Conservation (phyloP, 441 rosid genomes). For the Gossypium davidsonii region DNA sequence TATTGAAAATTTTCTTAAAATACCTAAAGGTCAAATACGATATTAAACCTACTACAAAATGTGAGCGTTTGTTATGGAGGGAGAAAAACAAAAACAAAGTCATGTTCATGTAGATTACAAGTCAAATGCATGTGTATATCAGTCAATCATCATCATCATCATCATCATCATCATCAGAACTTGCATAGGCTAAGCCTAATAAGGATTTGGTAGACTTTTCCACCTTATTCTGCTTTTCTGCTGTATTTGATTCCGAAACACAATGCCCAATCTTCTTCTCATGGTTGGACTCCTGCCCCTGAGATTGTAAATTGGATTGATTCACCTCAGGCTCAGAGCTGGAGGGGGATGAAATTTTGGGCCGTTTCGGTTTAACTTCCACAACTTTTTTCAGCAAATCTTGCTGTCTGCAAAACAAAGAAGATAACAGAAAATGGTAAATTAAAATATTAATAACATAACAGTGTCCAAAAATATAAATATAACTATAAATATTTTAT, state of each 20-base stretch:
- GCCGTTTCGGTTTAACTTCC: constrained; percentile 75
- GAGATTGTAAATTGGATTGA: constrained; percentile 21
- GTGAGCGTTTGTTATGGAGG: neutral
- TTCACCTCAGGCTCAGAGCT: constrained; percentile 13
- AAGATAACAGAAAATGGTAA: neutral
- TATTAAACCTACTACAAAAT: constrained; percentile 1
- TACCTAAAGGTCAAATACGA: neutral
- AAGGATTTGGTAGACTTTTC: constrained; percentile 52
- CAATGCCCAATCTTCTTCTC: constrained; percentile 26
- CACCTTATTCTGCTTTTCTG: constrained; percentile 18
- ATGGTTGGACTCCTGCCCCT: constrained; percentile 21
- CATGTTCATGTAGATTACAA: neutral
- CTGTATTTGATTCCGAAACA: constrained; percentile 18
- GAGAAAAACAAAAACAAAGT: neutral
- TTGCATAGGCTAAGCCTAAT: constrained; percentile 74
- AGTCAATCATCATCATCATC: constrained; percentile 31
- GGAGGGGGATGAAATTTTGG: constrained; percentile 32
- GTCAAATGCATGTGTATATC: neutral
- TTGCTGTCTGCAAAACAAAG: constrained; percentile 56
- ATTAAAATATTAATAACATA: neutral
- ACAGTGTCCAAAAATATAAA: neutral
- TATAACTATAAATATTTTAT: neutral
- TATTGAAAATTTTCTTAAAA: neutral
- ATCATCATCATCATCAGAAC: constrained; percentile 63
- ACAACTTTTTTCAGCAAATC: constrained; percentile 79